Base-by-base conservation (phyloP, 352 stramenopile species). In the Globisporangium cederbergense region DNA sequence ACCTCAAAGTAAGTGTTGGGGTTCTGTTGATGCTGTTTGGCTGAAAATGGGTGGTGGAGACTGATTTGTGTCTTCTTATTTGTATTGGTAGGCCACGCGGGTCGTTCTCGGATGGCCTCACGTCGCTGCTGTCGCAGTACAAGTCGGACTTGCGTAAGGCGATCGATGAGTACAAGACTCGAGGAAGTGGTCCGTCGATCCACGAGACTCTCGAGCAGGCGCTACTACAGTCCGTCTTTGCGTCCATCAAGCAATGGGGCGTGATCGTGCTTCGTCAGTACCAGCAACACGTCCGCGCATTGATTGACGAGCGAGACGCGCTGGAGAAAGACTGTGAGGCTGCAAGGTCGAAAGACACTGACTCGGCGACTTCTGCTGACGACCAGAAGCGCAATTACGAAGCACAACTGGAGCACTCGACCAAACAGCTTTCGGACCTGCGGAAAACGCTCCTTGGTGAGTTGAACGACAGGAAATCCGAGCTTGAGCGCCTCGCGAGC, bases 311-410 rank as follows among this genome's bases (percentile, higher is more conserved):
- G 40, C 68, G 63, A n/a, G 50, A 65, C 4, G 36, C 72, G 4
- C 50, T 88, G 10, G 62, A 81, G 2, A 51, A 61, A 10, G 71
- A 71, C 10, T 57, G 74, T 5, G 71, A 74, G 8, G 52, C 75
- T 1, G 62, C 57, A 3, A 64, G 67, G 13, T 47, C 64, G 2
- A 71, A 78, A 38, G 76, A 79, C 47, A 58, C 61, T 20, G 56
- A 74, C 22, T 68, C 64, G 7, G 53, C 58, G 5, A 66, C 68
- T n/a, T 75, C 72, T n/a, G 60, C 60, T 13, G 74, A 72, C 18
- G 72, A 89, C 42, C 76, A 86, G 20, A 88, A 88, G 60, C 70
- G 57, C 16, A 52, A 56, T 16, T 82, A 79, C 54, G 82, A 89
- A 38, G 62, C 71, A 13, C 66, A 84, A 58, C 36, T 91, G 8